Evolutionary conservation across 257 asterid species (phyloP).

Genomic region (Anisodus tanguticus): DNA sequence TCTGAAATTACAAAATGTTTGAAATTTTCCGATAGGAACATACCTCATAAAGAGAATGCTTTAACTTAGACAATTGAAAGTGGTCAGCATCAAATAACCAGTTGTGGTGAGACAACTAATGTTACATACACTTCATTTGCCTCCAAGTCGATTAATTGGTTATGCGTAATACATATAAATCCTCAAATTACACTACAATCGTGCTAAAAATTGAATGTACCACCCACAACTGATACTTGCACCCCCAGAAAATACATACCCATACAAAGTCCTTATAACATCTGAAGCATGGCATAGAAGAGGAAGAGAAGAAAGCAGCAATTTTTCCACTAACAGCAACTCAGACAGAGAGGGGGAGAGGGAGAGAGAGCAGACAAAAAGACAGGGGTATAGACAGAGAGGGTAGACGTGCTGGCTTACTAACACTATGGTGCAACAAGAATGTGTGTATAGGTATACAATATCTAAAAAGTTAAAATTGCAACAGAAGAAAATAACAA

Average conservation of each 20-base stretch:
- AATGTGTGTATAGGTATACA: background rate
- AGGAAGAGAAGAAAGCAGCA: slow-evolving; percentile 2
- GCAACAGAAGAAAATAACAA: slow-evolving; percentile 26
- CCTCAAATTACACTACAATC: slow-evolving; percentile 19
- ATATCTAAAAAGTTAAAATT: background rate
- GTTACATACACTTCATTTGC: background rate
- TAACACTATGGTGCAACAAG: slow-evolving; percentile 18
- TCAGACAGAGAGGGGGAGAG: background rate
- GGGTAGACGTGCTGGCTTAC: background rate
- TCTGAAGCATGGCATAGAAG: background rate
- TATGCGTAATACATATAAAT: background rate
- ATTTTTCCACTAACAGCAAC: slow-evolving; percentile 14
- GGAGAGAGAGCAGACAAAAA: background rate
- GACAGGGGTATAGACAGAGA: background rate
- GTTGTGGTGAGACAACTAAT: background rate
- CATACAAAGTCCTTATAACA: background rate
- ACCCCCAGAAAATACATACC: background rate
- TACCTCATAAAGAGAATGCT: background rate
- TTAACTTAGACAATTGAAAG: slow-evolving; percentile 14
- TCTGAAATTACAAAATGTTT: slow-evolving; percentile 49
- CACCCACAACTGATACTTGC: background rate
- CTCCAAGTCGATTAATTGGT: background rate
- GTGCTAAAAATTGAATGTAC: slow-evolving; percentile 1
- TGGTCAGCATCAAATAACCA: slow-evolving; percentile 11
- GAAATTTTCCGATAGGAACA: slow-evolving; percentile 13